These are phyloP conservation scores for Didymella pomorum DNA, from an alignment of 2,329 filamentous ascomycete genomes.

Conservation along the genomic window DNA sequence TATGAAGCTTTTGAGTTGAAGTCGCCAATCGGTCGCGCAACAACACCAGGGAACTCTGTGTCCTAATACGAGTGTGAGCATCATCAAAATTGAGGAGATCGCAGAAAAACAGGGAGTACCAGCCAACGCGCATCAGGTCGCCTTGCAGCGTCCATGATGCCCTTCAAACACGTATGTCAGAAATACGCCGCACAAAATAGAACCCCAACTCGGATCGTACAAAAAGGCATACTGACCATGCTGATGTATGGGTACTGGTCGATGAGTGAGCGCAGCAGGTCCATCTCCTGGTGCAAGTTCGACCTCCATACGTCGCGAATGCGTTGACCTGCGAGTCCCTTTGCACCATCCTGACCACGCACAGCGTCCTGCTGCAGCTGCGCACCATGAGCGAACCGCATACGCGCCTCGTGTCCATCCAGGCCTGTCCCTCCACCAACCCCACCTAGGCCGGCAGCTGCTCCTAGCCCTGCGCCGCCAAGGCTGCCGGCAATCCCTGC, in stretches of 20 bases:
- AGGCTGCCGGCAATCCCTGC: slow-evolving; percentile 61
- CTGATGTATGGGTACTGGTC: slow-evolving; percentile 95
- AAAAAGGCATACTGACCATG: slow-evolving; percentile 73
- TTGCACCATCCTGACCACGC: slow-evolving; percentile 62
- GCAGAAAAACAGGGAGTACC: slow-evolving; percentile 19
- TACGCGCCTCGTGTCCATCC: slow-evolving; percentile 84
- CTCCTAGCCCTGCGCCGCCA: slow-evolving; percentile 65
- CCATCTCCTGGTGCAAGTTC: slow-evolving; percentile 92
- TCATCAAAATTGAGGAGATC: neutral
- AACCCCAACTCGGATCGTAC: slow-evolving; percentile 3
- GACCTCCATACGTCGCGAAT: slow-evolving; percentile 97
- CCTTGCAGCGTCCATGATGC: slow-evolving; percentile 16
- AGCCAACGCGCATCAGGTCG: slow-evolving; percentile 2
- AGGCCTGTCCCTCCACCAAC: slow-evolving; percentile 69
- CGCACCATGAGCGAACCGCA: slow-evolving; percentile 82
- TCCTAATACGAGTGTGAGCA: slow-evolving; percentile 66
- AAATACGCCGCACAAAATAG: slow-evolving; percentile 7
- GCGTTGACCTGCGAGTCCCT: slow-evolving; percentile 70
- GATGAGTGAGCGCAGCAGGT: slow-evolving; percentile 78
- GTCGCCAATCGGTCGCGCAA: slow-evolving; percentile 91
- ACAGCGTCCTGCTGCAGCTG: slow-evolving; percentile 60
- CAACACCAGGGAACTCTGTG: slow-evolving; percentile 97
- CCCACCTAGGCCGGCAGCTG: slow-evolving; percentile 62
- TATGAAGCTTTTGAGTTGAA: slow-evolving; percentile 97
- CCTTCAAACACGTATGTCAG: slow-evolving; percentile 25